phyloP scores from a whole-genome alignment of 2,329 filamentous ascomycete genomes.

The Cladosporium sp. region DNA sequence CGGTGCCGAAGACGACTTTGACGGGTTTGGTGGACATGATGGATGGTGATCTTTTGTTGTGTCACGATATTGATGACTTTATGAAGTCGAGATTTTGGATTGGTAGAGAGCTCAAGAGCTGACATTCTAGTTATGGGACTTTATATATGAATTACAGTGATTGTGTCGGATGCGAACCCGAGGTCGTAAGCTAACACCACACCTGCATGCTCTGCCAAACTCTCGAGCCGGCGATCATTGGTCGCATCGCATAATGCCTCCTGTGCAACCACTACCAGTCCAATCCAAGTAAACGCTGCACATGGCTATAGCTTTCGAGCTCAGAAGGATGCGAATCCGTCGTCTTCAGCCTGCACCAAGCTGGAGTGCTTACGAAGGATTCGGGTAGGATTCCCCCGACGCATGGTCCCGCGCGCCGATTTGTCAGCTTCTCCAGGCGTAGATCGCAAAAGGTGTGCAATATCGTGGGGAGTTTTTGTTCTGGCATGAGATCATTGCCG shows the following conservation, averaged over 20 bases:
- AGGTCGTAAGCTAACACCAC: not conserved
- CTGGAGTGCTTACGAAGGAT: not conserved
- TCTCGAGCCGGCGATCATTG: not conserved
- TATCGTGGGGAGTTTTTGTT: not conserved
- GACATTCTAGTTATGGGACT: not conserved
- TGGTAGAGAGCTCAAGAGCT: not conserved
- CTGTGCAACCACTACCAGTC: not conserved
- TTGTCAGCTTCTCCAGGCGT: not conserved
- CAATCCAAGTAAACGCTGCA: not conserved
- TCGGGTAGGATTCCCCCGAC: not conserved
- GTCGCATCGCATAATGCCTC: not conserved
- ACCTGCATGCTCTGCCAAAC: not conserved
- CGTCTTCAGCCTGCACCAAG: not conserved
- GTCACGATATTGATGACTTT: not conserved
- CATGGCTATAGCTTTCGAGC: not conserved
- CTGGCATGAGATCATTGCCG: too few relatives aligned
- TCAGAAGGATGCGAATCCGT: not conserved
- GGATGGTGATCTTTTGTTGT: not conserved
- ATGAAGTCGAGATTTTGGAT: not conserved
- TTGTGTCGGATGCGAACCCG: not conserved
- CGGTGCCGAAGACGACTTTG: conserved; percentile 13
- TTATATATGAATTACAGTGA: not conserved
- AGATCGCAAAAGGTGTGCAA: not conserved
- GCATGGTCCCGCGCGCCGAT: not conserved
- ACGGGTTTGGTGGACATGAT: not conserved